phyloP scores from a whole-genome alignment of 2,329 filamentous ascomycete genomes.

The Fusarium sp. region DNA sequence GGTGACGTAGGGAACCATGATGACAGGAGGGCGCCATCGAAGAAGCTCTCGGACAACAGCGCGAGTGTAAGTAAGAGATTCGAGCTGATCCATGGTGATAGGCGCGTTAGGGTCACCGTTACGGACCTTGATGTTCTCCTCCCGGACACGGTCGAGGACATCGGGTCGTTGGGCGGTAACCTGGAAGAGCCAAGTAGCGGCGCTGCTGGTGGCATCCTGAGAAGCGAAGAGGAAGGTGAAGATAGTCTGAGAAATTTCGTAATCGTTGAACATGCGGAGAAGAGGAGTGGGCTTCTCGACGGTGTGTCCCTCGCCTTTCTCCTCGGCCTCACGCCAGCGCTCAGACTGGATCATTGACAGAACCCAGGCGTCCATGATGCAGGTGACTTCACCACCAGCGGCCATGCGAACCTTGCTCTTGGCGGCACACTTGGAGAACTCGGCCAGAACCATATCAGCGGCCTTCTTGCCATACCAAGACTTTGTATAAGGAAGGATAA shows the following conservation, averaged over 20 bases:
- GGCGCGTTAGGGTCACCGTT: slow-evolving; percentile 77
- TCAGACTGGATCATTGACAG: slow-evolving; percentile 87
- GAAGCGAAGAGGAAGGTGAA: slow-evolving; percentile 98
- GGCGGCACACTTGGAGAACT: slow-evolving; percentile 90
- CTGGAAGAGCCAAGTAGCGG: slow-evolving; percentile 95
- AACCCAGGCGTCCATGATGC: slow-evolving; percentile 97
- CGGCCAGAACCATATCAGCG: slow-evolving; percentile 87
- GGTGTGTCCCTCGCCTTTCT: slow-evolving; percentile 74
- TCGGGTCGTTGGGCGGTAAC: slow-evolving; percentile 94
- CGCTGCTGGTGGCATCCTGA: slow-evolving; percentile 95
- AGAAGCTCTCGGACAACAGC: slow-evolving; percentile 92
- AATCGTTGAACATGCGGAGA: slow-evolving; percentile 87
- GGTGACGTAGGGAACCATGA: slow-evolving; percentile 95
- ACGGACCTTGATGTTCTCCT: slow-evolving; percentile 84
- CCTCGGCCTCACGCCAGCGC: slow-evolving; percentile 81
- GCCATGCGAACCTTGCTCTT: slow-evolving; percentile 95
- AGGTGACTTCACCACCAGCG: slow-evolving; percentile 84
- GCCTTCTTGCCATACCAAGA: slow-evolving; percentile 98
- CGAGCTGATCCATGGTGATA: slow-evolving; percentile 85
- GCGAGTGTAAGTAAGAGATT: slow-evolving; percentile 88
- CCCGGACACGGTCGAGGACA: slow-evolving; percentile 86
- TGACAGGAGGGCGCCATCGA: slow-evolving; percentile 92
- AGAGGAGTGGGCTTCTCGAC: slow-evolving; percentile 84
- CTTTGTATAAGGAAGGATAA: slow-evolving; percentile 94
- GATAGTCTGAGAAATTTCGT: slow-evolving; percentile 90